Conservation (phyloP, 164 flowering plant genomes). For the Tetracentron sinense region DNA sequence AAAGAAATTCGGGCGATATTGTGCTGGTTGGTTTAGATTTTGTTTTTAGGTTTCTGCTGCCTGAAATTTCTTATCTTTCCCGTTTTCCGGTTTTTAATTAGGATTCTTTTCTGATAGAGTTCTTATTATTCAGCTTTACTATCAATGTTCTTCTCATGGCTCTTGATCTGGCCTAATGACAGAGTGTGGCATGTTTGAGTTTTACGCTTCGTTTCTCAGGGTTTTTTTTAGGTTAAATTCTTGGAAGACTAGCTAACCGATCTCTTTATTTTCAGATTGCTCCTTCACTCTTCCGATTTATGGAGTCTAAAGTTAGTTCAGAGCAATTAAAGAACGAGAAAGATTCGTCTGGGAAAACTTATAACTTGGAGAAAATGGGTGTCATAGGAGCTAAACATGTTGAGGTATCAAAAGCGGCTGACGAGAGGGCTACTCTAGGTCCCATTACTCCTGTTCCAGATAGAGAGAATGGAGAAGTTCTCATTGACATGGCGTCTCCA, state of each 20-base stretch:
- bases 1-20: background rate
- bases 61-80: too few relatives aligned
- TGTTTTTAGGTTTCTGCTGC: too few relatives aligned
- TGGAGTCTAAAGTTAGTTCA: conserved; percentile 9
- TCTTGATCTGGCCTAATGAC: too few relatives aligned
- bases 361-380: background rate
- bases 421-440: conserved; percentile 15
- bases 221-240: background rate
- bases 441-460: conserved; percentile 41
- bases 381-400: conserved; percentile 8
- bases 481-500: conserved; percentile 27
- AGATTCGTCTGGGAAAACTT: background rate
- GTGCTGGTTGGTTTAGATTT: too few relatives aligned
- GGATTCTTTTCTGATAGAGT: background rate
- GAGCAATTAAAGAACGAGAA: background rate
- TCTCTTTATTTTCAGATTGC: background rate
- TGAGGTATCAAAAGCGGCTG: conserved; percentile 5
- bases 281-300: background rate
- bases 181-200: too few relatives aligned
- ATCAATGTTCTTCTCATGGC: background rate
- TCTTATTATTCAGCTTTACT: background rate
- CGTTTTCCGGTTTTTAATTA: too few relatives aligned
- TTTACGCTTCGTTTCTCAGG: too few relatives aligned
- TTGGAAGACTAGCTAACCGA: background rate
- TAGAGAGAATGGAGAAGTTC: conserved; percentile 30